Evolutionary conservation across 2,329 filamentous ascomycete species (phyloP), one percentile per base, ranked within the genome.

Genomic region (Myotisia sp.): DNA sequence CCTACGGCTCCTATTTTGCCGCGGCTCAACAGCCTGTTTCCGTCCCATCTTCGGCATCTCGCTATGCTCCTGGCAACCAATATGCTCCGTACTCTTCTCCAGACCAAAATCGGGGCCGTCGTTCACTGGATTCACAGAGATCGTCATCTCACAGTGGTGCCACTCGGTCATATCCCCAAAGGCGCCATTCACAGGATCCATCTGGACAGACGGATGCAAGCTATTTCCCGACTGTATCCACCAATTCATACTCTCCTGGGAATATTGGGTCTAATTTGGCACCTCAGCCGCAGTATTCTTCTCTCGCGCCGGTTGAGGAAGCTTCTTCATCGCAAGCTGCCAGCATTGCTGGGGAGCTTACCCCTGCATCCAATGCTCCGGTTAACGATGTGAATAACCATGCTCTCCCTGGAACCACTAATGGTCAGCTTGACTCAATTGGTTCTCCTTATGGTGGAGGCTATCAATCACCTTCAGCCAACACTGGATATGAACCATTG

Each of bases 1-100:
- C 83, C 29, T 92, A 90, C 51, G 76, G 76, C 7, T 60, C 65
- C 4, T 73, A 70, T 47, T 39, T 51, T 37, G 52, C 52, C 38
- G 44, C 49, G 37, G 50, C 45, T 39, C 54, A 44, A 5, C 53
- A 51, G 31, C 47, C 51, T 34, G 53, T 54, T 32, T 47, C 53
- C 19, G 37, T 44, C 33, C 48, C 52, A 43, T 46, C 44, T 24
- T 37, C 50, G 2, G 42, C 51, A 38, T 62, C 62, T 33, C 55
- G 58, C 29, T 65, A 65, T 47, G 54, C 60, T 28, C 59, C 63
- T 6, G 52, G 49, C 23, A 55, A 47, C 30, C 54, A 26, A 62
- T 63, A 65, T 43, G 60, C 62, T 3, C 59, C 65, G 3, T 63
- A 60, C 37, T 61, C 60, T 1, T 71, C 68, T 5, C 61, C 65